Base-by-base conservation (phyloP, 2,329 filamentous ascomycete species). In the Juglanconis juglandina region DNA sequence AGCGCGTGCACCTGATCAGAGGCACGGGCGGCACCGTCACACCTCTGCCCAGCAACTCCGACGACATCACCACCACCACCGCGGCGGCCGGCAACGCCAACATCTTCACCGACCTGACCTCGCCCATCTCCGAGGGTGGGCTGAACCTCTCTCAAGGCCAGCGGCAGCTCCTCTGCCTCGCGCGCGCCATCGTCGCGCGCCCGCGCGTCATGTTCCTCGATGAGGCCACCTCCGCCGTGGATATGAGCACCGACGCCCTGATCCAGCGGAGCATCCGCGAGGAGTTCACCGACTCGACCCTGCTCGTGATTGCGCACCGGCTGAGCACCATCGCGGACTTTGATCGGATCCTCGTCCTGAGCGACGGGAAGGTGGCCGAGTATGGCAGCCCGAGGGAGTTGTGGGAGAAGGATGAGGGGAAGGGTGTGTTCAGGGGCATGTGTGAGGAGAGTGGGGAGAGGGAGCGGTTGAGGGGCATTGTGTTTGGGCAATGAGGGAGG, bases 141-240 rank as follows among this genome's bases (percentile, higher is more conserved):
- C 81, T 89, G 4, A 92, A 92, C 70, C 79, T 92, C 17, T 90
- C 87, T 0, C 89, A 91, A 70, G 89, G 89, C 34, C 89, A 92
- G 72, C 82, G 89, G 3, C 89, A 92, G 72, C 85, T 92, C 0
- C 81, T 92, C 42, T 91, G 88, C 68, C 83, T 91, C 4, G 89
- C 89, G 1, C 86, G 86, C 54, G 89, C 87, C 54, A 91, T 92
- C 66, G 85, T 91, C 32, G 81, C 85, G 0, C 81, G 87, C 0
- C 89, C 90, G 3, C 88, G 89, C 69, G 86, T 94, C 66, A 89
- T 94, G 83, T 85, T 93, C 1, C 81, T 93, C 1, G 90, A 94
- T 70, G 90, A 93, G 75, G 90, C 90, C 0, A 94, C 90, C 0
- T 88, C 84, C 3, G 89, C 90, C 0, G 89, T 93, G 2, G 90